Conservation (phyloP, 2,329 filamentous ascomycete genomes). For the Calonectria leucothoes region DNA sequence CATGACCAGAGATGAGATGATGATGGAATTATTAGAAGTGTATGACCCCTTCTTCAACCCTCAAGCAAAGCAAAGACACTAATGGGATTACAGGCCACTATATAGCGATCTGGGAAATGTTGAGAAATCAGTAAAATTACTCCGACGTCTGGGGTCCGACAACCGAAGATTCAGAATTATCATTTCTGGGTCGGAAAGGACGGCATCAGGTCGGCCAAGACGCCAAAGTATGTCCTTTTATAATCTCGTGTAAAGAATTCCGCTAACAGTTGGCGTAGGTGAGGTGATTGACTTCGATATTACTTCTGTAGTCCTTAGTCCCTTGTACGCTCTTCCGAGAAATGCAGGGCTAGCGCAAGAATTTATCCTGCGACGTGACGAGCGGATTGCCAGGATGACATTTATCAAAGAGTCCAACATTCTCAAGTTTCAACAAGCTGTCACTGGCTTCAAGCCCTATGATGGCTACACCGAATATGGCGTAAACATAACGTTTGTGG, state of each 20-base stretch:
- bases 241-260: background rate
- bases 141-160: constrained; percentile 42
- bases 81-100: constrained; percentile 26
- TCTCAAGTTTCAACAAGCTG: constrained; percentile 47
- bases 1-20: constrained; percentile 46
- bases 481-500: constrained; percentile 44
- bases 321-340: constrained; percentile 43
- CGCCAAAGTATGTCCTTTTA: constrained; percentile 33
- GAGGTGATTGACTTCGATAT: constrained; percentile 49
- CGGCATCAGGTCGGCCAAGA: constrained; percentile 30
- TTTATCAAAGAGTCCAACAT: constrained; percentile 42
- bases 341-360: constrained; percentile 34
- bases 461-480: constrained; percentile 42
- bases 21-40: constrained; percentile 47
- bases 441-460: constrained; percentile 48
- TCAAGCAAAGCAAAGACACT: background rate
- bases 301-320: constrained; percentile 40
- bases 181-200: constrained; percentile 39
- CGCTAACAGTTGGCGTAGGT: constrained; percentile 30
- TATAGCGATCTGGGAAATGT: constrained; percentile 31
- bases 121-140: constrained; percentile 40
- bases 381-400: constrained; percentile 44
- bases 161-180: constrained; percentile 42
- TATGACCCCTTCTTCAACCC: constrained; percentile 13
- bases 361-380: constrained; percentile 44